Evolutionary conservation across 306 rosid genomes (phyloP).

Genomic region (Cicer cuneatum): DNA sequence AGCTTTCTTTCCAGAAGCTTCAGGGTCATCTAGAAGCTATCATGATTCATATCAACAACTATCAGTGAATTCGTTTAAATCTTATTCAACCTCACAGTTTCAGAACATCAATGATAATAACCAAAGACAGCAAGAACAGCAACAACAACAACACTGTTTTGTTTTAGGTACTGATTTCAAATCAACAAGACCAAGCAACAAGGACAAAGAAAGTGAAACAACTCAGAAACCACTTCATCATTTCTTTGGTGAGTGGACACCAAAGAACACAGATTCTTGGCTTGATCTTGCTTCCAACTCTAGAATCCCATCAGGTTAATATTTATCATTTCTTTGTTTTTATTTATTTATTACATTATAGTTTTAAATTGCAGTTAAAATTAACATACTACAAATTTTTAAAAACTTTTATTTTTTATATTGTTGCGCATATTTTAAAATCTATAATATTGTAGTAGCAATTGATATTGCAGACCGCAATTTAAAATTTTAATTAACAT

Average conservation of each 20-base stretch:
- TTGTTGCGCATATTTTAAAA: too few species aligned
- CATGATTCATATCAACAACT: conserved; percentile 64
- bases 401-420: too few species aligned
- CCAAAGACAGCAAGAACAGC: conserved; percentile 50
- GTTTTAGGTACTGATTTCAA: conserved; percentile 91
- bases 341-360: not conserved
- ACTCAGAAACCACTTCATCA: conserved; percentile 85
- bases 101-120: conserved; percentile 53
- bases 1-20: conserved; percentile 83
- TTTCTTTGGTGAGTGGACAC: conserved; percentile 93
- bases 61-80: conserved; percentile 59
- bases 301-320: conserved; percentile 63
- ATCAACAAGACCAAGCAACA: conserved; percentile 61
- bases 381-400: too few species aligned
- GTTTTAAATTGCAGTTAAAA: too few species aligned
- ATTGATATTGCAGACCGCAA: too few species aligned
- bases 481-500: too few species aligned
- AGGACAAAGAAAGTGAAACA: conserved; percentile 70
- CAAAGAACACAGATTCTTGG: conserved; percentile 91
- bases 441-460: too few species aligned
- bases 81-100: conserved; percentile 61
- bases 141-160: conserved; percentile 66
- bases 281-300: conserved; percentile 96
- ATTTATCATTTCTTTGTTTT: conserved; percentile 7
- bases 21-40: conserved; percentile 61